phyloP scores from a whole-genome alignment of 2,329 filamentous ascomycete genomes.

The Corinectria fuckeliana region DNA sequence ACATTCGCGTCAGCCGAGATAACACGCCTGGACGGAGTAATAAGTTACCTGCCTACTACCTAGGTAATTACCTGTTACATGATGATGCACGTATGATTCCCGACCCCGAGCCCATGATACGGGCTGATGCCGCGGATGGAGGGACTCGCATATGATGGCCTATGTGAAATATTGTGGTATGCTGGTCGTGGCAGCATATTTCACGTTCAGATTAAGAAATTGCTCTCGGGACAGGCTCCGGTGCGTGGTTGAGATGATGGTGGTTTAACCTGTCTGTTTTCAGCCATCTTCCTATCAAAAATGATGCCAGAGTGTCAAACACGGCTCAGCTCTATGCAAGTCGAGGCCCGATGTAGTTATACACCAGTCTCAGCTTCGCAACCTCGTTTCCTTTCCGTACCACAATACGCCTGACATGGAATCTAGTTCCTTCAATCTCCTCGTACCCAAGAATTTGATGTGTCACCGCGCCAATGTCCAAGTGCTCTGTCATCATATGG shows the following conservation, averaged over 20 bases:
- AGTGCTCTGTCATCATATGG: slow-evolving; percentile 1
- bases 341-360: neutral
- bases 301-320: neutral
- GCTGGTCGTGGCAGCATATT: neutral
- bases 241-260: neutral
- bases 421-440: slow-evolving; percentile 1
- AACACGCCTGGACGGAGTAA: neutral
- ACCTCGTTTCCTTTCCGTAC: neutral
- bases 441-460: slow-evolving; percentile 1
- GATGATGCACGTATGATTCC: neutral
- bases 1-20: neutral
- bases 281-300: neutral
- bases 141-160: neutral
- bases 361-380: neutral
- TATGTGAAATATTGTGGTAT: neutral
- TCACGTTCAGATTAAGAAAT: neutral
- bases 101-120: neutral
- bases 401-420: neutral
- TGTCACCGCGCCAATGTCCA: neutral
- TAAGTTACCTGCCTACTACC: neutral
- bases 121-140: neutral
- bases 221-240: neutral
- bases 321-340: neutral
- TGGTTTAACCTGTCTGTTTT: neutral
- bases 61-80: neutral